Evolutionary conservation across 2,329 filamentous ascomycete genomes (phyloP).

Genomic region (Aspergillus aculeatus): DNA sequence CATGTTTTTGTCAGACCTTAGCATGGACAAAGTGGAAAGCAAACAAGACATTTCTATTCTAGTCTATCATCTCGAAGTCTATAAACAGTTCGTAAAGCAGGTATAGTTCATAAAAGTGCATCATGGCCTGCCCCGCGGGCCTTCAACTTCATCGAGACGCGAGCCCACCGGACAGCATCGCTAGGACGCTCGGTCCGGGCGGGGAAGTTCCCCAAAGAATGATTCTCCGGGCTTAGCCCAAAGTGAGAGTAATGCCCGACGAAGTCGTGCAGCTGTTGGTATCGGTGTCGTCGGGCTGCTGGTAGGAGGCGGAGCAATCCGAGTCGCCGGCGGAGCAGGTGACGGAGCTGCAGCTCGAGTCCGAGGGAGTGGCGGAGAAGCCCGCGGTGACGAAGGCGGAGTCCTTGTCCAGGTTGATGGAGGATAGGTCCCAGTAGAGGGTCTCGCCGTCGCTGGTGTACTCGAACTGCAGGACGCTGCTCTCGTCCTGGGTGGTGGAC

Average conservation of each 20-base stretch:
- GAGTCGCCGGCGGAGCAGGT: constrained; percentile 32
- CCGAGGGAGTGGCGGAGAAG: constrained; percentile 30
- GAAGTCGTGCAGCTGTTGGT: constrained; percentile 33
- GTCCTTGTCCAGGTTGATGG: neutral
- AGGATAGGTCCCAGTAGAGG: neutral
- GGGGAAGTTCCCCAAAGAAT: no score
- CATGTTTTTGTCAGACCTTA: no score
- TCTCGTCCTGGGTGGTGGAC: neutral
- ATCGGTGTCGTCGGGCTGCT: constrained; percentile 35
- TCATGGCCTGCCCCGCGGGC: no score
- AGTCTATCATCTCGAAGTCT: no score
- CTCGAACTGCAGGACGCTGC: neutral
- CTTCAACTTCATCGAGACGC: no score
- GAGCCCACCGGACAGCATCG: no score
- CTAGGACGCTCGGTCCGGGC: no score
- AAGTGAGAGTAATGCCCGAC: constrained; percentile 30
- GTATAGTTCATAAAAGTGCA: no score
- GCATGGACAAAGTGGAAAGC: no score
- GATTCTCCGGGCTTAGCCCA: constrained; percentile 24
- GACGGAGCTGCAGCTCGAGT: constrained; percentile 29
- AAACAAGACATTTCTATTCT: no score
- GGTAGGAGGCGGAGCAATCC: constrained; percentile 36
- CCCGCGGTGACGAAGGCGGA: constrained; percentile 33
- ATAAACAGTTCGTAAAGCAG: no score
- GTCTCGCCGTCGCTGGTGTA: neutral